A percentile compares a stretch with the other conserved stretches of the same genome.
phyloP scores from a whole-genome alignment of 2,329 filamentous ascomycete genomes.

The Cercospora berteroae region DNA sequence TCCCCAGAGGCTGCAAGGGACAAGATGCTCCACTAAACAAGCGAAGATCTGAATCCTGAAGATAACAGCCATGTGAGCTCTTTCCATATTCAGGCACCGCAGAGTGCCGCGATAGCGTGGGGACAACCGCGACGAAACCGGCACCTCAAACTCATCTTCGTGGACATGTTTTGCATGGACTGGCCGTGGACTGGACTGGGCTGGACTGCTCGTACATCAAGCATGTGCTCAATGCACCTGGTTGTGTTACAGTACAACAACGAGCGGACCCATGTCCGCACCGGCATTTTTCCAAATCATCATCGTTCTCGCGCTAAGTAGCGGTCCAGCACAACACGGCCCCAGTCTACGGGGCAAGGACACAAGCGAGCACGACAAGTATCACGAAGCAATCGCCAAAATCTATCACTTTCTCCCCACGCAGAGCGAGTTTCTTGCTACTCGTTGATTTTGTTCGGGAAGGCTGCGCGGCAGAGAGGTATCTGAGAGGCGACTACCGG shows the following conservation, averaged over 20 bases:
- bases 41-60: neutral
- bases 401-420: neutral
- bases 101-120: neutral
- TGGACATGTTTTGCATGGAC: neutral
- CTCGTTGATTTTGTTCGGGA: neutral
- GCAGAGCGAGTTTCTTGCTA: neutral
- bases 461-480: neutral
- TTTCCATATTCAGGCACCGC: neutral
- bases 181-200: neutral
- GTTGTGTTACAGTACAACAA: neutral
- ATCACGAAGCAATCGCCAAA: neutral
- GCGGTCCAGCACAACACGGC: neutral
- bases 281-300: neutral
- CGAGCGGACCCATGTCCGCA: neutral
- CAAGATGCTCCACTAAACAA: neutral
- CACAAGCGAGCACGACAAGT: neutral
- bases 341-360: neutral
- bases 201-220: neutral
- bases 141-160: neutral
- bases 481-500: neutral
- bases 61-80: neutral
- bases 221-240: neutral
- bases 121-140: neutral
- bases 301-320: neutral
- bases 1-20: neutral